Base-by-base conservation (phyloP, 306 rosid species). In the Quercus rubra region DNA sequence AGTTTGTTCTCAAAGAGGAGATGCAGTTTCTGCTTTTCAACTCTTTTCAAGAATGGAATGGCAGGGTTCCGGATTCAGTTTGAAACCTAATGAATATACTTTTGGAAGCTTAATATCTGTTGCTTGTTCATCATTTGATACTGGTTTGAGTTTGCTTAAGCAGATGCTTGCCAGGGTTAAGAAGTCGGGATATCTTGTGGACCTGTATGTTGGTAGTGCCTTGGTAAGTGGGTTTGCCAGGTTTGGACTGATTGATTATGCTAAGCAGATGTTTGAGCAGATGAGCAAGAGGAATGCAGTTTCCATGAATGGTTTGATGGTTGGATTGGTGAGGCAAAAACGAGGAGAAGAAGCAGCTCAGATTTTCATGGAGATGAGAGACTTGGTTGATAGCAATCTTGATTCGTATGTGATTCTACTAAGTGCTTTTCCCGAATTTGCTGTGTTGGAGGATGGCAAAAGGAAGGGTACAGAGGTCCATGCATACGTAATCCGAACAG, bases 131-230 rank as follows among this genome's bases (percentile, higher is more conserved):
- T 70, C 85, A 79, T 84, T 79, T 69, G 79, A 80, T 73, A 75
- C 78, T 82, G 88, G 91, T 77, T 78, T 78, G 82, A 77, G 64
- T 82, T 79, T 92, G 87, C 94, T 90, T 51, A 74, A 70, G 85
- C 98, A 94, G 84, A 82, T 94, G 80, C 83, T 94, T 63, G 41
- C 84, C 27, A 82, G 86, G 82, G 88, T 92, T 55, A 86, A 78
- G 31, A 94, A 89, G 81, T 85, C 92, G 15, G 96, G 98, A 74
- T 82, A 79, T 59, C 76, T 81, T 27, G 86, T 75, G 74, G 94
- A 88, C 86, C 76, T 94, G 66, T 94, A 90, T 72, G 97, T 92
- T 5, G 97, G 96, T 49, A 94, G 97, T 88, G 97, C 98, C 70
- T 81, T 94, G 71, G 92, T 92, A 49, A 94, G 91, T 74, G 96